Conservation (phyloP, 768 basidiomycete species). For the Pluteus cervinus region DNA sequence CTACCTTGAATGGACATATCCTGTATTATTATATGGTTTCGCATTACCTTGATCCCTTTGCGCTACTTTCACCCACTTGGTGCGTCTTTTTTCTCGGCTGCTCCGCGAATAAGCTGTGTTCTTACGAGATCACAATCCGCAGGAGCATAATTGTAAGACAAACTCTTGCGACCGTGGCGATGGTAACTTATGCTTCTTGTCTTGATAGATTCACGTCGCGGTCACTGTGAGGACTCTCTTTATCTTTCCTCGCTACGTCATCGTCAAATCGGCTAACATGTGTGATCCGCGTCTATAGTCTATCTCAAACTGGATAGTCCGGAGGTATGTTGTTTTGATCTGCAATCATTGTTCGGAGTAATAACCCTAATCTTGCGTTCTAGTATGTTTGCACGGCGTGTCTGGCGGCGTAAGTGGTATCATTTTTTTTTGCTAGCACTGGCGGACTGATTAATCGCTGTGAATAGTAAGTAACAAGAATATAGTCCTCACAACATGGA, state of each 20-base stretch:
- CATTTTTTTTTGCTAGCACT: background rate
- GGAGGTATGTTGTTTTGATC: too few species aligned
- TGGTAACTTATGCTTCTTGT: background rate
- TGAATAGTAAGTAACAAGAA: conserved; percentile 40
- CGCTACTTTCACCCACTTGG: conserved; percentile 43
- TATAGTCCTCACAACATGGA: conserved; percentile 31
- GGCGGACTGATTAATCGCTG: background rate
- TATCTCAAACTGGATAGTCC: conserved; percentile 43
- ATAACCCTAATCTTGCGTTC: too few species aligned
- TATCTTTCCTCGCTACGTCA: background rate
- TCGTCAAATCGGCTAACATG: too few species aligned
- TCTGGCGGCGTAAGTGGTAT: conserved; percentile 40
- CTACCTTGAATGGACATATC: conserved; percentile 44
- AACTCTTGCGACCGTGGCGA: background rate
- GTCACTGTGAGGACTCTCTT: conserved; percentile 36
- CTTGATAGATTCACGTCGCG: conserved; percentile 42
- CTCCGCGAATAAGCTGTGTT: background rate
- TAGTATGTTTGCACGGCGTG: conserved; percentile 44
- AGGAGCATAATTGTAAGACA: conserved; percentile 49
- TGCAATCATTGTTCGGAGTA: too few species aligned
- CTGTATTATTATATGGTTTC: conserved; percentile 53
- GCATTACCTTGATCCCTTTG: conserved; percentile 44
- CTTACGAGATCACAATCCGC: background rate
- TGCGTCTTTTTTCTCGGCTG: conserved; percentile 17
- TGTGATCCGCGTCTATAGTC: too few species aligned